These are phyloP conservation scores for Salinomyces thailandicus DNA, from an alignment of 2,329 filamentous ascomycete species.

Conservation along the genomic window DNA sequence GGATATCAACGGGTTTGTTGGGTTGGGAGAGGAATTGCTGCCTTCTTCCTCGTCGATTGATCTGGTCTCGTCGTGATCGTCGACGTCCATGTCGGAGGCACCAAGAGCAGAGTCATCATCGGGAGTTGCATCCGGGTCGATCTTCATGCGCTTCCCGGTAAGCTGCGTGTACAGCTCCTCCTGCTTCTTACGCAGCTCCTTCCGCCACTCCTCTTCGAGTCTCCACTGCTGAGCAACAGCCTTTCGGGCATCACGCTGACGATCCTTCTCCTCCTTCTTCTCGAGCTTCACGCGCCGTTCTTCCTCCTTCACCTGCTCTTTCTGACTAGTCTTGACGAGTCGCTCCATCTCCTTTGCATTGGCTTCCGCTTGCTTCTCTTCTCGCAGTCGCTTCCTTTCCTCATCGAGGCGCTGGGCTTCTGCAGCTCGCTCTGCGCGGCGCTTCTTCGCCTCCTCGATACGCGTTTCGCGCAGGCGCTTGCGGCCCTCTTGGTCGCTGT, in stretches of 20 bases:
- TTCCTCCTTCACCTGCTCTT: conserved; percentile 3
- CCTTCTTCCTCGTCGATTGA: conserved; percentile 6
- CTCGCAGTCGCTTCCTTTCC: conserved; percentile 9
- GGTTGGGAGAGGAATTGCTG: conserved; percentile 1
- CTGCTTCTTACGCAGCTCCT: conserved; percentile 10
- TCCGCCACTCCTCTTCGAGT: conserved; percentile 13
- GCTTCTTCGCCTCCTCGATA: conserved; percentile 18
- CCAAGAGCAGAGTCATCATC: too few relatives aligned
- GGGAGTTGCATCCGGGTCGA: not conserved
- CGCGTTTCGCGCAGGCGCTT: conserved; percentile 23
- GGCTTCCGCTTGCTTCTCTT: conserved; percentile 4
- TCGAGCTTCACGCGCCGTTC: conserved; percentile 2
- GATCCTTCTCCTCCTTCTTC: conserved; percentile 3
- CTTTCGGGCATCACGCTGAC: conserved; percentile 3
- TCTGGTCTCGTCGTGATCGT: conserved; percentile 5
- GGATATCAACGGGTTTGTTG: not conserved
- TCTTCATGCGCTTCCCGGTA: conserved; percentile 7
- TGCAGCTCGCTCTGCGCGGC: conserved; percentile 12
- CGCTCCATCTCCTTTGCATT: conserved; percentile 8
- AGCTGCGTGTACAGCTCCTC: conserved; percentile 12
- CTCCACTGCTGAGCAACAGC: not conserved
- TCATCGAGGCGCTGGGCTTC: conserved; percentile 11
- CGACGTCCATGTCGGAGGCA: not conserved
- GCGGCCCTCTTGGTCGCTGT: conserved; percentile 31
- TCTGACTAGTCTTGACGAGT: conserved; percentile 2